phyloP scores from a whole-genome alignment of 148 eudicot species.

The Mesembryanthemum crystallinum region DNA sequence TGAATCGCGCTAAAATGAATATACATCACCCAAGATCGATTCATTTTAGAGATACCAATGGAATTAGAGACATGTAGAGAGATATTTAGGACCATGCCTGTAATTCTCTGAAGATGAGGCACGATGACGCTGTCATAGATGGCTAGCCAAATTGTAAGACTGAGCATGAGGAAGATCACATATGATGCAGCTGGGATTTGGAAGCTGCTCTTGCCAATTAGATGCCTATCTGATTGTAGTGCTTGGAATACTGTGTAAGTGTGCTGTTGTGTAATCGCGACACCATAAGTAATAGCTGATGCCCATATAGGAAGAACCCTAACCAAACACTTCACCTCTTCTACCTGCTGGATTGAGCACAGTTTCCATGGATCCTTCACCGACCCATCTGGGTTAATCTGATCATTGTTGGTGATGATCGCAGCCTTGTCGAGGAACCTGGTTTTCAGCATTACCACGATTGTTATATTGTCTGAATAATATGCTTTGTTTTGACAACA shows the following conservation, averaged over 20 bases:
- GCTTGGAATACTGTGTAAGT: constrained; percentile 38
- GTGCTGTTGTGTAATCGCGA: constrained; percentile 12
- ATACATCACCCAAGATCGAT: not conserved
- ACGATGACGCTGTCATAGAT: constrained; percentile 26
- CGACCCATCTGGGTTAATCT: not conserved
- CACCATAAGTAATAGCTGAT: constrained; percentile 10
- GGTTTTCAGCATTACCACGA: not conserved
- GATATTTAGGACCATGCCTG: not conserved
- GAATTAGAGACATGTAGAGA: not conserved
- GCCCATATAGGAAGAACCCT: constrained; percentile 21
- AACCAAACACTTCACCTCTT: constrained; percentile 22
- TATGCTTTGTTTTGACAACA: not conserved
- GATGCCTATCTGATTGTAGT: constrained; percentile 28
- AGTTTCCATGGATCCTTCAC: constrained; percentile 15
- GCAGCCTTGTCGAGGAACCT: constrained; percentile 25
- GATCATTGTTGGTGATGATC: not conserved
- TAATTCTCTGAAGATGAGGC: constrained; percentile 19
- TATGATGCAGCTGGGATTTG: constrained; percentile 30
- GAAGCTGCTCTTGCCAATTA: constrained; percentile 13
- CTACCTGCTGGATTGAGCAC: constrained; percentile 20
- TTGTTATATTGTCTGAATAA: not conserved
- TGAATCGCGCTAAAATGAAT: too few relatives aligned
- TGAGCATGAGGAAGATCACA: constrained; percentile 28
- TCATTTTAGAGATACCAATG: not conserved
- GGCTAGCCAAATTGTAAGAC: constrained; percentile 28